A percentile compares a stretch with the other conserved stretches of the same genome.
Conservation (phyloP, 176 grass and related monocot species). For the Tillandsia fasciculata region DNA sequence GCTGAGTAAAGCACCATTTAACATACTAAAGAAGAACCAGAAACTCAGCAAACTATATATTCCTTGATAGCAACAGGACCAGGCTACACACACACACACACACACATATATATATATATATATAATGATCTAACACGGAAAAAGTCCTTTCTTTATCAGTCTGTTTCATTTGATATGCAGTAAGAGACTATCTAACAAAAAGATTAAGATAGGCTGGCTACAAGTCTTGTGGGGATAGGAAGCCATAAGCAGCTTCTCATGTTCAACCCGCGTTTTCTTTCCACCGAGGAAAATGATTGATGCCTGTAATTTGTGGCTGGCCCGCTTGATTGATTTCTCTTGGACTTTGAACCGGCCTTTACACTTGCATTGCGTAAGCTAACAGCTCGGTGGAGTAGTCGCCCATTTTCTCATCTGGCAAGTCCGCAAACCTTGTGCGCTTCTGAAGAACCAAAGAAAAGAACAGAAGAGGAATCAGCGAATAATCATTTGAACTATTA, state of each 20-base stretch:
- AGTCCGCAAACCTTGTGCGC: slow-evolving; percentile 54
- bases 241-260: slow-evolving; percentile 13
- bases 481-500: neutral
- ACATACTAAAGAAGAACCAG: neutral
- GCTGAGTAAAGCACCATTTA: neutral
- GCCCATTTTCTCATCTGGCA: slow-evolving; percentile 68
- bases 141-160: neutral
- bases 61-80: neutral
- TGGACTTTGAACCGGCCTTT: too few species aligned
- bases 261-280: neutral
- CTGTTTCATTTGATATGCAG: neutral
- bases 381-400: slow-evolving; percentile 1
- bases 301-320: neutral
- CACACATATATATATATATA: neutral
- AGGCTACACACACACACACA: neutral
- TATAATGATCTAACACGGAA: neutral
- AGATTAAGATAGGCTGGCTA: neutral
- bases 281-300: neutral
- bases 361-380: neutral
- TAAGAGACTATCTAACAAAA: neutral
- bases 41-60: neutral
- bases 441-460: slow-evolving; percentile 49
- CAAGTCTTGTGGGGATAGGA: slow-evolving; percentile 1
- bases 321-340: too few species aligned
- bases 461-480: neutral